Base-by-base conservation (phyloP, 495 filamentous ascomycete genomes). In the Xylaria cubensis region DNA sequence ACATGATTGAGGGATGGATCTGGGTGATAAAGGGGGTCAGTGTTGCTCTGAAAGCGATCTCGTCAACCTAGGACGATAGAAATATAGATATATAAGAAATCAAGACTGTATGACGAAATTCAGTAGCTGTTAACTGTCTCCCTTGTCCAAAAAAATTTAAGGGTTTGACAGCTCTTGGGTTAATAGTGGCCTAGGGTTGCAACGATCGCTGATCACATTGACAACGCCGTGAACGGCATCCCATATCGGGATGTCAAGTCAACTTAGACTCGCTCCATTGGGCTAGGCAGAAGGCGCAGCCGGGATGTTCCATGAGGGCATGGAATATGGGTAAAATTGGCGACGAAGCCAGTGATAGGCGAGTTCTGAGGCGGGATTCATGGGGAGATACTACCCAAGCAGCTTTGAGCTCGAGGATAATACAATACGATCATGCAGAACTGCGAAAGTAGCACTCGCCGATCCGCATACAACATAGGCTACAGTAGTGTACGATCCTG, bases 231-330 rank as follows among this genome's bases (percentile, higher is more conserved):
- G 51, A 24, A 68, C 51, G 50, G 48, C 50, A 67, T 46, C 53
- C 53, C 51, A 26, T 69, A 61, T 61, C 29, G 10, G 51, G 67
- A 69, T 26, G 51, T 69, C 39, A 61, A 19, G 53, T 53, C 39
- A 61, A 69, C 51, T 61, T 61, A 42, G 41, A 69, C 53, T 61
- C 53, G 67, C 67, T 69, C 67, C 53, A 59, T 69, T 24, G 34
- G 67, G 67, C 67, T 69, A 69, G 67, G 53, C 67, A 69, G 36
- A 61, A 69, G 26, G 39, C 41, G 53, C 32, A 59, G 67, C 51
- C 53, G 51, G 53, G 67, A 48, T 61, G 4, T 69, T 46, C 53
- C 67, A 69, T 69, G 53, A 69, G 26, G 67, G 67, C 41, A 46
- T 69, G 36, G 29, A 36, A 56, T 39, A 48, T 46, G 41, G 67